Base-by-base conservation (phyloP, 2,329 filamentous ascomycete species). In the Shiraia sp. region DNA sequence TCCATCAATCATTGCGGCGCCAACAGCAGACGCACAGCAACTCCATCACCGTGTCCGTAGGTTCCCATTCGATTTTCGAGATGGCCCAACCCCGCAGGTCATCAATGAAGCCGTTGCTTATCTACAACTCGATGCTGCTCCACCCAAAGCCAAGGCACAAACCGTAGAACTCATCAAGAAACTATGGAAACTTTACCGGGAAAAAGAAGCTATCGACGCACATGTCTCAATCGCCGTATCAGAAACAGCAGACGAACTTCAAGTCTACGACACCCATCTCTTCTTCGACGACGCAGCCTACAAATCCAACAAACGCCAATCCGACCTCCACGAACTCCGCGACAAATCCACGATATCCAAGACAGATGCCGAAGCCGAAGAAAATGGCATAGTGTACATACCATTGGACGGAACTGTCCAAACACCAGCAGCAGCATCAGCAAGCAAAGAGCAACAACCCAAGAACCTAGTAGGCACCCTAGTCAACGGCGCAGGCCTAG, bases 401-500 rank as follows among this genome's bases (percentile, higher is more conserved):
- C 85, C 81, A 57, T 76, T 80, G 2, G 65, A 45, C 10, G 42
- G 53, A 6, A 50, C 60, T 2, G 22, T 26, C 8, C 31, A 22
- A 31, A 46, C 42, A 1, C 45, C 42, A 25, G 45, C 35, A 5
- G 15, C 50, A 3, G 42, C 49, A 10, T 45, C 36, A 5, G 25
- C 32, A 10, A 4, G 13, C 15, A 19, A 26, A 36, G 41, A 60
- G 41, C 23, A 35, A 4, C 75, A 77, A 2, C 73, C 74, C 0
- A 63, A 74, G 39, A 81, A 78, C 38, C 83, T 83, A 48, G 85
- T 95, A 38, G 90, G 89, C 26, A 95, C 87, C 1, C 75, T 95
- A 9, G 89, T 95, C 51, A 96, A 96, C 61, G 90, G 90, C 30
- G 90, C 91, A 0, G 90, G 90, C 0, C 79, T 96, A 1, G 90